Evolutionary conservation across 768 basidiomycete genomes (phyloP).

Genomic region (Pholiota conissans): DNA sequence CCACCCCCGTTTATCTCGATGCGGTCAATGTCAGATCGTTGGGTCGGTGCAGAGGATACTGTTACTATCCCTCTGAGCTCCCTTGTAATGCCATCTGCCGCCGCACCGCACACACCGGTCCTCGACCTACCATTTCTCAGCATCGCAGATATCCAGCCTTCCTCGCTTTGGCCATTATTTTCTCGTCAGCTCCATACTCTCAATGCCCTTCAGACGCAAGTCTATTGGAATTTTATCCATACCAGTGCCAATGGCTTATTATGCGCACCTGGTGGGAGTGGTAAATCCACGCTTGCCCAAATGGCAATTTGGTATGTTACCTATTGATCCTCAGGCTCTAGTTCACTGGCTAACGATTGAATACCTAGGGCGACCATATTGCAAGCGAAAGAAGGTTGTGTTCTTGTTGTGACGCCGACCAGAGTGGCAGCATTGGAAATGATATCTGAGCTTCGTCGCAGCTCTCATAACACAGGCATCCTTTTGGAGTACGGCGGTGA

Average conservation of each 20-base stretch:
- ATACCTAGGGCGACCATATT: conserved; percentile 54
- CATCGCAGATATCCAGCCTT: conserved; percentile 27
- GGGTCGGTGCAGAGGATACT: conserved; percentile 90
- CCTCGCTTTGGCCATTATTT: conserved; percentile 49
- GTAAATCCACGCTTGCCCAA: conserved; percentile 77
- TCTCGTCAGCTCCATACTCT: conserved; percentile 51
- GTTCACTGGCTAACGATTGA: neutral
- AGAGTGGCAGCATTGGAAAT: conserved; percentile 56
- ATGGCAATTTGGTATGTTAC: conserved; percentile 69
- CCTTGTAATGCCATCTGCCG: conserved; percentile 72
- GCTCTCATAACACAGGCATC: conserved; percentile 40
- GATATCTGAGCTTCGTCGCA: conserved; percentile 48
- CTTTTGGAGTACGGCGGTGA: conserved; percentile 29
- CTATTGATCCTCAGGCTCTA: too few relatives aligned
- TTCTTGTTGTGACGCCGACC: conserved; percentile 64
- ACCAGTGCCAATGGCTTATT: conserved; percentile 69
- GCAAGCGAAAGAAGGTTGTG: conserved; percentile 46
- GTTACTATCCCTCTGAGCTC: conserved; percentile 59
- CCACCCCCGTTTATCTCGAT: conserved; percentile 70
- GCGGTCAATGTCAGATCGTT: conserved; percentile 84
- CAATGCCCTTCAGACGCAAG: conserved; percentile 88
- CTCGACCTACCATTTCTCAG: conserved; percentile 77
- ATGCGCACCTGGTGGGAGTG: conserved; percentile 77
- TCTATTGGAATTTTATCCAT: conserved; percentile 78
- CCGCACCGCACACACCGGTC: conserved; percentile 57